These are phyloP conservation scores for Chaetomiaceae sp. DNA, from an alignment of 2,329 filamentous ascomycete genomes.

Conservation along the genomic window DNA sequence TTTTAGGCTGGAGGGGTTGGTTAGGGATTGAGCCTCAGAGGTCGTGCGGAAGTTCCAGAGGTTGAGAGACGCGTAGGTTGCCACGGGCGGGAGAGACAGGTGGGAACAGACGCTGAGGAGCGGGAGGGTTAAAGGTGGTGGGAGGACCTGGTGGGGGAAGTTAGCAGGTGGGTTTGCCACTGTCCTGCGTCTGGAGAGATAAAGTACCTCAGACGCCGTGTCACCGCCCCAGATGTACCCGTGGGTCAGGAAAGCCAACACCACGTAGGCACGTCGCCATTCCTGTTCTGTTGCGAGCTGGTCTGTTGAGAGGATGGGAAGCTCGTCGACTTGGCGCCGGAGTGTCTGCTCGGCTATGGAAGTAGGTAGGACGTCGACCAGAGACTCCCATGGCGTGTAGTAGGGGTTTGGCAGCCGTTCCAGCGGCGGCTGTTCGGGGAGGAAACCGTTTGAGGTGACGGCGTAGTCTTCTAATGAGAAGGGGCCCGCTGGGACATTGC, in stretches of 20 bases:
- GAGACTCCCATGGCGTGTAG: conserved; percentile 73
- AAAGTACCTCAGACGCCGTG: conserved; percentile 60
- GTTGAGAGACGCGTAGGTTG: conserved; percentile 82
- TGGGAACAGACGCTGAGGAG: conserved; percentile 66
- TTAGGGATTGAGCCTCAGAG: conserved; percentile 41
- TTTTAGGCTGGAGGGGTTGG: conserved; percentile 62
- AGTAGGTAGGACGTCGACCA: conserved; percentile 62
- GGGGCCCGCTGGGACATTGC: not conserved
- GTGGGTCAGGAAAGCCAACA: conserved; percentile 76
- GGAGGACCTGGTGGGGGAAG: conserved; percentile 48
- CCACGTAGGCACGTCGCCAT: conserved; percentile 76
- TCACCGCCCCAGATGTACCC: conserved; percentile 87
- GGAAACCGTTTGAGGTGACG: conserved; percentile 59
- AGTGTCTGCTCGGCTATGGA: conserved; percentile 62
- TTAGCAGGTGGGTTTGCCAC: too few relatives aligned
- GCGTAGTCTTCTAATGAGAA: conserved; percentile 15
- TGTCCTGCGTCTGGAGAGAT: too few relatives aligned
- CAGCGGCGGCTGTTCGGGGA: conserved; percentile 67
- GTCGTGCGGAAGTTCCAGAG: conserved; percentile 78
- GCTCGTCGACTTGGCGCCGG: conserved; percentile 54
- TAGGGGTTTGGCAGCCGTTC: conserved; percentile 61
- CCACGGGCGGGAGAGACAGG: conserved; percentile 78
- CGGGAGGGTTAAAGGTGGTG: conserved; percentile 71
- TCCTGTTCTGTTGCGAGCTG: conserved; percentile 60
- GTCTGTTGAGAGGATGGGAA: conserved; percentile 67